Conservation (phyloP, 1,139 yeast genomes). For the Blastobotrys buckinghamii region DNA sequence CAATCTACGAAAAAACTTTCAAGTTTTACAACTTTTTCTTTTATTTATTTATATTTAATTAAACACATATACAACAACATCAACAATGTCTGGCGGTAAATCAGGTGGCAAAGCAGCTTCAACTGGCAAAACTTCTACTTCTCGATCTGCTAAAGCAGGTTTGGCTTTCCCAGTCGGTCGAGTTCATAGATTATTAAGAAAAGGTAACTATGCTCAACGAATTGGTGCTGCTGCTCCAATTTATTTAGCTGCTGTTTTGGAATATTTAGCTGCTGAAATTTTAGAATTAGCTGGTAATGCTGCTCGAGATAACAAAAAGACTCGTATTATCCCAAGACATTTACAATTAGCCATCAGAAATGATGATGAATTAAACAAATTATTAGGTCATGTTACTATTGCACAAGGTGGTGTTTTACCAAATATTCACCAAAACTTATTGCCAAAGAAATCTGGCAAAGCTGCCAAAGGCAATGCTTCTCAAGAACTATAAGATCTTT, state of each 20-base stretch:
- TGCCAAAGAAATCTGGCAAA: conserved; percentile 69
- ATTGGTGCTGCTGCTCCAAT: conserved; percentile 99
- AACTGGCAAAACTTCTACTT: conserved; percentile 89
- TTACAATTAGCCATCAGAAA: conserved; percentile 97
- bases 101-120: conserved; percentile 89
- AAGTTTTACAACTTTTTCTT: conserved; percentile 9
- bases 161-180: conserved; percentile 99
- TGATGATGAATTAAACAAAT: conserved; percentile 93
- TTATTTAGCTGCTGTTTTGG: conserved; percentile 92
- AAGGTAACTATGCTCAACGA: conserved; percentile 99
- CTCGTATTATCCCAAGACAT: conserved; percentile 98
- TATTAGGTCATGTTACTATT: conserved; percentile 88
- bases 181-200: conserved; percentile 94
- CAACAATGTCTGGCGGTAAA: conserved; percentile 94
- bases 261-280: conserved; percentile 94
- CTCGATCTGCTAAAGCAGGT: conserved; percentile 98
- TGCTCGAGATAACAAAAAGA: conserved; percentile 96
- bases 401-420: conserved; percentile 99
- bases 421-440: conserved; percentile 87
- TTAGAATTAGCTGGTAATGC: conserved; percentile 99
- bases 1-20: conserved; percentile 25
- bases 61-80: conserved; percentile 8
- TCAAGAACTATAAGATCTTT: conserved; percentile 31
- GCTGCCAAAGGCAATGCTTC: conserved; percentile 31
- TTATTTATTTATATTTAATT: neutral